These are phyloP conservation scores for Penstemon davidsonii DNA, from an alignment of 257 asterid species.

Conservation along the genomic window DNA sequence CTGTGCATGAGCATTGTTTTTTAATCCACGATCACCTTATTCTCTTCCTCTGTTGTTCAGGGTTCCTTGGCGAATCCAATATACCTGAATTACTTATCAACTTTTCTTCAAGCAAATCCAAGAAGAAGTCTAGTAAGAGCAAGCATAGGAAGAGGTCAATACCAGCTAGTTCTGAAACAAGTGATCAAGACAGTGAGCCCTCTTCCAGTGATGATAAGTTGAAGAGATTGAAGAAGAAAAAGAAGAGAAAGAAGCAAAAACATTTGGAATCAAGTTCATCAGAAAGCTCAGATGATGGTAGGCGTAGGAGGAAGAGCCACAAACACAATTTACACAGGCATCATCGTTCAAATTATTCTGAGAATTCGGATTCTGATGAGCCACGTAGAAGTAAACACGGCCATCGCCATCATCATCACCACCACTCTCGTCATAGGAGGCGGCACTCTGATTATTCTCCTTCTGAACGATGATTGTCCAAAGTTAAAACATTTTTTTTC, in stretches of 20 bases:
- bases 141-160: slow-evolving; percentile 50
- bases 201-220: slow-evolving; percentile 42
- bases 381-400: slow-evolving; percentile 30
- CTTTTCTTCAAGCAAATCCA: slow-evolving; percentile 53
- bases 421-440: background rate
- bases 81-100: slow-evolving; percentile 72
- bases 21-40: too few relatives aligned
- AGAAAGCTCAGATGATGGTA: slow-evolving; percentile 46
- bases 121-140: slow-evolving; percentile 55
- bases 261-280: slow-evolving; percentile 42
- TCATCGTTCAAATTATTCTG: slow-evolving; percentile 9
- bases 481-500: too few relatives aligned
- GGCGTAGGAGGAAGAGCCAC: slow-evolving; percentile 43
- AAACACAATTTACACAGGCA: slow-evolving; percentile 26
- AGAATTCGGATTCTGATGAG: slow-evolving; percentile 18
- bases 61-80: slow-evolving; percentile 67
- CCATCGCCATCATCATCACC: slow-evolving; percentile 12
- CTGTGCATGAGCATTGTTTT: background rate
- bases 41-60: slow-evolving; percentile 37
- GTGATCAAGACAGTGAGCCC: slow-evolving; percentile 38
- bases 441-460: slow-evolving; percentile 3
- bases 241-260: slow-evolving; percentile 43
- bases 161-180: slow-evolving; percentile 29
- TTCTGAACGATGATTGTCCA: background rate
- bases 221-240: slow-evolving; percentile 43